Percentiles rank a stretch among this genome's conserved stretches.
phyloP scores from a whole-genome alignment of 2,329 filamentous ascomycete species.

The Gaeumannomyces tritici region DNA sequence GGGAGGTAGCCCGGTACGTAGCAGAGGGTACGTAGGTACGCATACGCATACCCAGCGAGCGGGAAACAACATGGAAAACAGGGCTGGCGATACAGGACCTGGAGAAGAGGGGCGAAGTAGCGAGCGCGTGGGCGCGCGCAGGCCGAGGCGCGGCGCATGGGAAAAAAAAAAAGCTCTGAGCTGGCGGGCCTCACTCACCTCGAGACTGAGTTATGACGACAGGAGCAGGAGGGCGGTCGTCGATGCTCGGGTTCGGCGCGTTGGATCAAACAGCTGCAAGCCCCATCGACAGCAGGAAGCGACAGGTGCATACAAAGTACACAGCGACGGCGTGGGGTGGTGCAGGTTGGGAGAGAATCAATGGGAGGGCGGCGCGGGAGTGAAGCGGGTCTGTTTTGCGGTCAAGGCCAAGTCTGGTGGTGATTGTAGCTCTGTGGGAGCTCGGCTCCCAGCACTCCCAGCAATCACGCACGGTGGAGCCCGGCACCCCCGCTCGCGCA shows the following conservation, averaged over 20 bases:
- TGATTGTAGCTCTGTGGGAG: too few relatives aligned
- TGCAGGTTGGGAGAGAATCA: constrained; percentile 19
- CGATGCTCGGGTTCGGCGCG: neutral
- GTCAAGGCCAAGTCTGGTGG: neutral
- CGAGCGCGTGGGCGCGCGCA: neutral
- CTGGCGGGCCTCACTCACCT: neutral
- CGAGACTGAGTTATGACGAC: neutral
- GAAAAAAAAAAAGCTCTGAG: neutral
- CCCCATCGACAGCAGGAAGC: neutral
- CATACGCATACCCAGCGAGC: neutral
- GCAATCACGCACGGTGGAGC: neutral
- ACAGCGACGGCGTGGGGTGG: constrained; percentile 25
- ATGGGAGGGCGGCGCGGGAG: neutral
- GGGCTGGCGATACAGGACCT: neutral
- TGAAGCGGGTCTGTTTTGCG: neutral
- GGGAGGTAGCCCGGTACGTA: too few relatives aligned
- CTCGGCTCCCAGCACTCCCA: neutral
- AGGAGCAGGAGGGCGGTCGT: neutral
- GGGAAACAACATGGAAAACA: neutral
- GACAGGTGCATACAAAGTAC: constrained; percentile 11
- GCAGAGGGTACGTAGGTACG: neutral
- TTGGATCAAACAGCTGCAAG: constrained; percentile 4
- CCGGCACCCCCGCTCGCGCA: neutral
- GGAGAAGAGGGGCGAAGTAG: neutral
- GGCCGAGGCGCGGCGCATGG: neutral